A percentile compares a stretch with the other conserved stretches of the same genome.
phyloP scores from a whole-genome alignment of 164 flowering plant species.

The Kingdonia uniflora region DNA sequence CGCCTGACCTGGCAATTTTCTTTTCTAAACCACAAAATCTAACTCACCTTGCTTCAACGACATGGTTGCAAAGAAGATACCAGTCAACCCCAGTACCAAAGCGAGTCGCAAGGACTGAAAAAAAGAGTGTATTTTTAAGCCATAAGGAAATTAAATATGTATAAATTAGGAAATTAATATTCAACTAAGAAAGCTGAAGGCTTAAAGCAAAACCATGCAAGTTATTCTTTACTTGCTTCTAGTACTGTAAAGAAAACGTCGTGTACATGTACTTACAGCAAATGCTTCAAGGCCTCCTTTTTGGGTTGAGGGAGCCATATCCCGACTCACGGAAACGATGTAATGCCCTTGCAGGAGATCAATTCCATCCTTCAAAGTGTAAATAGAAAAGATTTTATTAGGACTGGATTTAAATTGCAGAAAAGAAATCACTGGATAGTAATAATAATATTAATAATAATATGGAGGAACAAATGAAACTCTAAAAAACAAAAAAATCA shows the following conservation, averaged over 20 bases:
- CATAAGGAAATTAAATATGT: not conserved
- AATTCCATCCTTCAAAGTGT: slow-evolving; percentile 67
- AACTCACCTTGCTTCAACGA: slow-evolving; percentile 74
- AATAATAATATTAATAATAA: too few relatives aligned
- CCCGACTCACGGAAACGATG: slow-evolving; percentile 67
- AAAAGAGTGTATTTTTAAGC: not conserved
- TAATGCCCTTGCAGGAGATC: slow-evolving; percentile 93
- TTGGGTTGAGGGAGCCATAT: slow-evolving; percentile 42
- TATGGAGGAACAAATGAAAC: too few relatives aligned
- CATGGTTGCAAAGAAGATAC: slow-evolving; percentile 48
- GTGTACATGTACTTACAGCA: slow-evolving; percentile 49
- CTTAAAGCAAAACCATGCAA: not conserved
- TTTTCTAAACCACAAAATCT: not conserved
- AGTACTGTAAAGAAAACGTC: not conserved
- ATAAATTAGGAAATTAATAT: not conserved
- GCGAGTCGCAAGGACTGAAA: slow-evolving; percentile 76
- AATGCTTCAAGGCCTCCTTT: slow-evolving; percentile 54
- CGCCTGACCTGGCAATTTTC: too few relatives aligned
- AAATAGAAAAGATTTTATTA: not conserved
- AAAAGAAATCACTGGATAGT: too few relatives aligned
- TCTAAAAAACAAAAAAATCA: too few relatives aligned
- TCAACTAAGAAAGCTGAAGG: not conserved
- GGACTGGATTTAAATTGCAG: too few relatives aligned
- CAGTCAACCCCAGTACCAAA: slow-evolving; percentile 38
- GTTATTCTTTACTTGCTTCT: not conserved